Percentiles rank a stretch among this genome's conserved stretches.
Conservation (phyloP, 176 grass and related monocot genomes). For the Bolboschoenus planiculmis region DNA sequence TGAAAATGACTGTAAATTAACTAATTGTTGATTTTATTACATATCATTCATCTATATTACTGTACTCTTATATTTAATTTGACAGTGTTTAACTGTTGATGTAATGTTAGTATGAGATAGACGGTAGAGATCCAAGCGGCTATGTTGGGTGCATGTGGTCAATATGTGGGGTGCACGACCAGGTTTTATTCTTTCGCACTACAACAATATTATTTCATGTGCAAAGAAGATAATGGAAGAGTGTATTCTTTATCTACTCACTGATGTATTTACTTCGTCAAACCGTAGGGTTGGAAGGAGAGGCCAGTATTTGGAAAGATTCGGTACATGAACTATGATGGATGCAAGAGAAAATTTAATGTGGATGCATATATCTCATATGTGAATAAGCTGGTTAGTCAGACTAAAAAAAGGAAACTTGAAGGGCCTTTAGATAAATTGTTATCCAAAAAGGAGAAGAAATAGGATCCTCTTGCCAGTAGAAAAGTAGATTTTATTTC, state of each 20-base stretch:
- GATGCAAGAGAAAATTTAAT: constrained; percentile 93
- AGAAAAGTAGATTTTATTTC: not conserved
- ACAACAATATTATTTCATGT: constrained; percentile 11
- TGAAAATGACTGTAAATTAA: not conserved
- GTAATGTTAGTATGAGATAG: constrained; percentile 59
- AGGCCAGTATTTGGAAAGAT: constrained; percentile 89
- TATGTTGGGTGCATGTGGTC: constrained; percentile 98
- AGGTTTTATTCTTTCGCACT: constrained; percentile 33
- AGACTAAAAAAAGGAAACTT: constrained; percentile 61
- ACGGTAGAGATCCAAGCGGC: constrained; percentile 90
- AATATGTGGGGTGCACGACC: constrained; percentile 94
- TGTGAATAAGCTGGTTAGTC: constrained; percentile 46
- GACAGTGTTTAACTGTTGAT: not conserved
- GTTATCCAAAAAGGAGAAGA: constrained; percentile 19
- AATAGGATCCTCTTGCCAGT: not conserved
- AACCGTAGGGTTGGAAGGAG: constrained; percentile 87
- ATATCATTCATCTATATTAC: constrained; percentile 15
- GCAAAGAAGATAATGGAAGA: not conserved
- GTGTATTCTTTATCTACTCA: not conserved
- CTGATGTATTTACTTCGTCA: not conserved
- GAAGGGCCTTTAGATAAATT: constrained; percentile 20
- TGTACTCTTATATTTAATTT: not conserved
- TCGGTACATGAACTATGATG: constrained; percentile 93
- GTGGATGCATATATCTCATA: constrained; percentile 79
- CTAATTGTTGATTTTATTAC: constrained; percentile 5